Evolutionary conservation across 371 early-diverging fungal species (phyloP), one percentile per base, ranked within the genome.

Genomic region (Mucor saturninus): DNA sequence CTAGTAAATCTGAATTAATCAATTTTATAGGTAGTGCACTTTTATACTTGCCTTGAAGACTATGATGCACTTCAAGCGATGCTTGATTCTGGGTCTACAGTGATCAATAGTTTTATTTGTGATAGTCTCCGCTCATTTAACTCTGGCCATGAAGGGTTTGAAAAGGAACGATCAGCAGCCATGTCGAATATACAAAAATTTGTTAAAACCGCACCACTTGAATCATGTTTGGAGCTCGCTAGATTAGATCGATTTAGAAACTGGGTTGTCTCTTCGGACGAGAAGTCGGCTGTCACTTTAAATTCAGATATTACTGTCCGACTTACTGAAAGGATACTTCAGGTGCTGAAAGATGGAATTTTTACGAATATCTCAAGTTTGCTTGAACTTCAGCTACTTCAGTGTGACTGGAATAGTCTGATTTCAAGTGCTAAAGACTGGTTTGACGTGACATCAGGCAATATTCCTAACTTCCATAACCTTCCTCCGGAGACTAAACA

Each of bases 21-120:
- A 21, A 21, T 31, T 9, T 50, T 30, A 6, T 50, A 50, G 50
- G 50, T 45, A 21, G 61, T 73, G 4, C 63, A 75, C 30, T 78
- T 69, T 43, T 76, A 72, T 30, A 65, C 74, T 0, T 70, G 67
- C 15, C 30, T 75, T 29, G 72, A 76, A 59, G 77, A 78, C 38
- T 78, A 78, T 30, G 63, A 65, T 3, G 30, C 69, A 3, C 49
- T 77, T 0, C 59, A 64, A 35, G 32, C 40, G 0, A 9, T 67
- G 14, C 37, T 64, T 15, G 53, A 64, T 8, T 46, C 57, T 4
- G 61, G 60, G 2, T 42, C 59, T 8, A 67, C 56, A 2, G 40
- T 70, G n/a, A 62, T 68, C 43, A 65, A 68, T 35, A 58, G 56
- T 10, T 60, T 68, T 28, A 53, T 71, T 10, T 59, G 65, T 11